A percentile compares a stretch with the other conserved stretches of the same genome.
Conservation (phyloP, 257 asterid species). For the Przewalskia tangutica region DNA sequence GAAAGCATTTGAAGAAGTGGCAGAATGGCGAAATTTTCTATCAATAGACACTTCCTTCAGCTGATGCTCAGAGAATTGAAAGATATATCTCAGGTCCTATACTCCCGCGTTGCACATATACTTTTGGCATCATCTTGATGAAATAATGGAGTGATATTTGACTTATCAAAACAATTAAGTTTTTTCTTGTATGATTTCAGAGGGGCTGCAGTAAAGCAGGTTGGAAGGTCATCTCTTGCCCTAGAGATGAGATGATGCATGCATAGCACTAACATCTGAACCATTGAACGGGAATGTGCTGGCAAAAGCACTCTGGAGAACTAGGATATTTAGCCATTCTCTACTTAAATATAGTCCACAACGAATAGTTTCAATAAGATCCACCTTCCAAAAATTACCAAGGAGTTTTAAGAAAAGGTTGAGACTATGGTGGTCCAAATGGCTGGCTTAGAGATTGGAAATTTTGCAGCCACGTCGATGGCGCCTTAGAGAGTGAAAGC, state of each 20-base stretch:
- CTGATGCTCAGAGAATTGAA: neutral
- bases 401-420: neutral
- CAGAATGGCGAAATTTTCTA: neutral
- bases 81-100: neutral
- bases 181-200: neutral
- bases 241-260: neutral
- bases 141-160: neutral
- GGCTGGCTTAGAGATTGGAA: neutral
- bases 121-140: neutral
- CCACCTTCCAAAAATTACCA: neutral
- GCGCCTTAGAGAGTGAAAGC: neutral
- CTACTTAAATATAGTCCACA: neutral
- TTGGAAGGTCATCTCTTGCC: neutral
- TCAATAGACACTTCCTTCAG: neutral
- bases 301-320: neutral
- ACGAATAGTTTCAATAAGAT: neutral
- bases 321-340: neutral
- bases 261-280: neutral
- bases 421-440: neutral
- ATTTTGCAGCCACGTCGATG: neutral
- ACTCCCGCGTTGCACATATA: neutral
- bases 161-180: neutral
- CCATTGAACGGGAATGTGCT: neutral
- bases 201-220: neutral
- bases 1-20: neutral